Base-by-base conservation (phyloP, 2,329 filamentous ascomycete species). In the Arthrinium puccinioides region DNA sequence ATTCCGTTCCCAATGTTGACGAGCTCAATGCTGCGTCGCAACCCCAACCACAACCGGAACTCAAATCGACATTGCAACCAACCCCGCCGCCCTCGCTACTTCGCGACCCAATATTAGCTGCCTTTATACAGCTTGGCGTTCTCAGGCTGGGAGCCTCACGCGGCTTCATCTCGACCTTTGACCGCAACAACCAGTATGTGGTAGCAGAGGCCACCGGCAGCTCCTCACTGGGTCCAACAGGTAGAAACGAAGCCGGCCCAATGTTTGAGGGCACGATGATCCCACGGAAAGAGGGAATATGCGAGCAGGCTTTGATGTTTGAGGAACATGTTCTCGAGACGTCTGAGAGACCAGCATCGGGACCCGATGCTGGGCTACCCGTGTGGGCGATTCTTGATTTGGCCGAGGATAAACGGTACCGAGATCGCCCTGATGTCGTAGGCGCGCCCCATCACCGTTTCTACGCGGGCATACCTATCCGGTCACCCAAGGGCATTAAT, bases 161-260 rank as follows among this genome's bases (percentile, higher is more conserved):
- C 23, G 55, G 60, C 8, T 46, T 73, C 16, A 59, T 76, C 32
- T 74, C 70, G 1, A 53, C 76, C 14, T 74, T 76, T 41, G 71
- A 72, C 41, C 52, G 51, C 7, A 55, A 59, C 6, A 49, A 61
- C 29, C 69, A 76, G 43, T 63, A 72, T 42, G 54, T 76, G n/a
- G 52, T 76, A 9, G 69, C 70, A 36, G 71, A 76, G 44, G 67
- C 70, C 4, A 69, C 69, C 1, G 57, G 57, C 1, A 57, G 53
- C 2, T 51, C 64, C 3, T 63, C 61, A 0, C 45, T 73, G 5
- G 15, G n/a, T 32, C 53, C 64, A 3, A 62, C 21, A 29, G 9
- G 35, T 31, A 10, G 19, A 21, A 4, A 25, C 3, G 21, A 24
- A 13, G 21, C 23, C 25, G 32, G 39, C 9, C 35, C 52, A 3